Conservation (phyloP, 2,329 filamentous ascomycete genomes). For the Talaromyces islandicus region DNA sequence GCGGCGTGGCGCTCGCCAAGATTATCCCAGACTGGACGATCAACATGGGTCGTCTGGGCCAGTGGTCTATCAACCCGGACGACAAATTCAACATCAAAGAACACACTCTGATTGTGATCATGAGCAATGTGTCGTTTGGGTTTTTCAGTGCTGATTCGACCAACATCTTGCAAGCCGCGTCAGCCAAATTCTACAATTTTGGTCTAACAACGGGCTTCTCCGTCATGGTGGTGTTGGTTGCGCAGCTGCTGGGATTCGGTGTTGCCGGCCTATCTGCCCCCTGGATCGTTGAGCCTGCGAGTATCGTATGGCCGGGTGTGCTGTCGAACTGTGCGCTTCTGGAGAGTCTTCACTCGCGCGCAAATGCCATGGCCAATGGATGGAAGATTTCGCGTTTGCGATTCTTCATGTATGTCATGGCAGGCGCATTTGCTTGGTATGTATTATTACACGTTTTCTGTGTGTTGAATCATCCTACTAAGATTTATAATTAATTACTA, state of each 20-base stretch:
- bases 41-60: conserved; percentile 12
- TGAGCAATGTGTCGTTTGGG: conserved; percentile 46
- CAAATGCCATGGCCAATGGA: conserved; percentile 31
- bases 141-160: conserved; percentile 42
- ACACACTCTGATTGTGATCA: conserved; percentile 41
- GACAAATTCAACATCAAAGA: conserved; percentile 44
- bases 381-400: conserved; percentile 34
- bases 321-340: conserved; percentile 35
- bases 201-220: conserved; percentile 33
- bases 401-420: conserved; percentile 31
- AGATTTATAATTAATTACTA: not conserved
- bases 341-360: conserved; percentile 32
- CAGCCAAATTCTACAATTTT: conserved; percentile 35
- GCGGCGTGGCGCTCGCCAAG: conserved; percentile 35
- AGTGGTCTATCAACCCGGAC: conserved; percentile 34
- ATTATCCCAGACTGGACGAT: conserved; percentile 31
- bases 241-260: conserved; percentile 36
- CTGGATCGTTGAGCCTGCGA: conserved; percentile 34
- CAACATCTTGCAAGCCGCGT: conserved; percentile 41
- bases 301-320: conserved; percentile 35
- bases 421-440: conserved; percentile 20
- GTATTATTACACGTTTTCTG: not conserved
- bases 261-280: conserved; percentile 31
- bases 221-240: conserved; percentile 33
- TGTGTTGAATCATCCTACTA: not conserved